Evolutionary conservation across 1,284 basidiomycete species (phyloP), one percentile per base, ranked within the genome.

Genomic region (Phaffia rhodozyma): DNA sequence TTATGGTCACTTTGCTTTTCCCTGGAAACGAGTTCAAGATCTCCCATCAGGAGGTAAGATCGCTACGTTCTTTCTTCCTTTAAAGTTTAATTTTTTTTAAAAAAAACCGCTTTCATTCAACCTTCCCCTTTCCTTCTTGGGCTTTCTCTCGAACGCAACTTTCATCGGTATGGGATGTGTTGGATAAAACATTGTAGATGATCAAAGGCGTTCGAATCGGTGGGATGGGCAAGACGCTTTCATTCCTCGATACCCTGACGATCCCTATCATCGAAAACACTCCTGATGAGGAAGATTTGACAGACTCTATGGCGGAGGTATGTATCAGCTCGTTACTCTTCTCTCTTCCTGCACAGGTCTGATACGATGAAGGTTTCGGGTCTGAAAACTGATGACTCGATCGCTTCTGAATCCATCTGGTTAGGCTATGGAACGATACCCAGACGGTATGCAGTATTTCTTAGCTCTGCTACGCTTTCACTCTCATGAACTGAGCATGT

Each of bases 201-300:
- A 91, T 91, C 74, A 91, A 91, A 75, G 89, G 89, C 48, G 82
- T 91, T 59, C 81, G 86, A n/a, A 72, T 84, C 25, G 86, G 82
- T 13, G 89, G 89, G 4, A 84, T 80, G 32, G 86, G 86, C 13
- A 75, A 78, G 34, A 81, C 87, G 0, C 73, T 90, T 66, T 85
- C 86, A 1, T 91, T 88, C 75, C 81, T 89, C 61, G 87, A 91
- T 74, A 90, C 87, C 2, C 80, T 91, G n/a, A 83, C 83, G 65
- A 79, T 91, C 5, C 89, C 88, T 0, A 91, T 91, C 71, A 91
- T 91, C 67, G 85, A 89, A 70, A 91, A 91, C 71, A 91, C 89
- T 2, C 88, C 89, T 5, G 80, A 87, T 66, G 89, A 91, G 73
- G 88, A 90, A 73, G 89, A 91, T 72, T 78, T 91, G 66, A 86